Evolutionary conservation across 352 stramenopile genomes (phyloP), one percentile per base, ranked within the genome.

Genomic region (Phytophthora citrophthora): DNA sequence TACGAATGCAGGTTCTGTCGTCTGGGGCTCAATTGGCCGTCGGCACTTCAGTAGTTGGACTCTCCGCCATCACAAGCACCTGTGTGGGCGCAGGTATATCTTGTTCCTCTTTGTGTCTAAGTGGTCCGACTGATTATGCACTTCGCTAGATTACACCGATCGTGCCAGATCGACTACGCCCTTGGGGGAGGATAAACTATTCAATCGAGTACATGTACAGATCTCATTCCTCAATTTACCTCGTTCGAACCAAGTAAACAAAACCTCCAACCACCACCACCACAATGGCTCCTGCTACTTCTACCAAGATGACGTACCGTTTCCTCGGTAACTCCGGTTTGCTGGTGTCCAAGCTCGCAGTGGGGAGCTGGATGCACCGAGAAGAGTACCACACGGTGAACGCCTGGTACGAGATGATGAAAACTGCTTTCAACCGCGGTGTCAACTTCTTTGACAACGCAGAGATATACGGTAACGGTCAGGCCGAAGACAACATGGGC

Each of bases 1-100:
- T 47, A 47, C 52, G 49, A 38, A 38, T 43, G 45, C 38, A 49
- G 52, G 43, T 23, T 65, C 31, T 18, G 48, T 67, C 15, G 41
- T 45, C 39, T 62, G 26, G 6, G 53, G 8, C 24, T 65, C 24
- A 26, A 34, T 41, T 6, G 53, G 48, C 54, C 20, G 34, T 52
- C 9, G 38, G 23, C 15, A 18, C 1, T 26, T 69, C 44, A 9
- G 54, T 57, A 15, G 24, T 44, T 38, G 15, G 26, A 40, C n/a
- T 9, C n/a, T 51, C 3, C 18, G 44, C 26, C 12, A 15, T 39
- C n/a, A 53, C 5, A 34, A 34, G 8, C 29, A 34, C 29, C 29
- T 34, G 29, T 20, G 27, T 61, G 5, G 38, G 24, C n/a, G 32
- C 23, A 55, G n/a, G 27, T 5, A 31, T 45, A 31, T 60, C n/a